Percentiles rank a stretch among this genome's conserved stretches.
These are phyloP conservation scores for Apium graveolens DNA, from an alignment of 129 eudicot species.

Conservation along the genomic window DNA sequence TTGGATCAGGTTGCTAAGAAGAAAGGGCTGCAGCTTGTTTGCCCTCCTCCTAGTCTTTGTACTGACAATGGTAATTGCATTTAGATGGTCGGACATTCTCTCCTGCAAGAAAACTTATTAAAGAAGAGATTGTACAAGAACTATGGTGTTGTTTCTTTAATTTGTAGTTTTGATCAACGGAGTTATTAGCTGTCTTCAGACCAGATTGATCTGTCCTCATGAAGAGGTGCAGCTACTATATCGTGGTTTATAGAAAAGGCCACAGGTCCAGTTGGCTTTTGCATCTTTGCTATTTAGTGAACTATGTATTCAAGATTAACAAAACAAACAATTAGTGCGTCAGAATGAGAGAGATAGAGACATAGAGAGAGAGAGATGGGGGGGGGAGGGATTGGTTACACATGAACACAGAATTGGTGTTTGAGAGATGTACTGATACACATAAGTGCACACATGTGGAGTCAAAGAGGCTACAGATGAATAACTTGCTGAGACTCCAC, in stretches of 20 bases:
- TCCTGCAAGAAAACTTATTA: not conserved
- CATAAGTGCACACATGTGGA: not conserved
- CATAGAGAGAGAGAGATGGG: not conserved
- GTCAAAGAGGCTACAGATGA: not conserved
- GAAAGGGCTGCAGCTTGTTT: constrained; percentile 67
- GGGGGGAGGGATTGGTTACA: not conserved
- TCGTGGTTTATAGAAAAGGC: not conserved
- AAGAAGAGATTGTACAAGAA: not conserved
- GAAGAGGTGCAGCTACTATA: not conserved
- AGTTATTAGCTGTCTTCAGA: not conserved
- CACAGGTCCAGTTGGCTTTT: not conserved
- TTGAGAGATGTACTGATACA: no score
- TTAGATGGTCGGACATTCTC: not conserved
- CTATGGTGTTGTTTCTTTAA: not conserved
- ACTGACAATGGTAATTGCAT: constrained; percentile 70
- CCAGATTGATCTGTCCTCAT: not conserved
- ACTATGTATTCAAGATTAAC: not conserved
- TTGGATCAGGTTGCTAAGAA: constrained; percentile 56
- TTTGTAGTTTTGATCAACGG: not conserved
- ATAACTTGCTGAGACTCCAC: not conserved
- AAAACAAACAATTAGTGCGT: not conserved
- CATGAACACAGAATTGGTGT: no score
- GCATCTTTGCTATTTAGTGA: not conserved
- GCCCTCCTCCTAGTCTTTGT: constrained; percentile 99
- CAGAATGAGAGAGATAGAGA: not conserved